Evolutionary conservation across 768 basidiomycete genomes (phyloP).

Genomic region (Collybia sordida): DNA sequence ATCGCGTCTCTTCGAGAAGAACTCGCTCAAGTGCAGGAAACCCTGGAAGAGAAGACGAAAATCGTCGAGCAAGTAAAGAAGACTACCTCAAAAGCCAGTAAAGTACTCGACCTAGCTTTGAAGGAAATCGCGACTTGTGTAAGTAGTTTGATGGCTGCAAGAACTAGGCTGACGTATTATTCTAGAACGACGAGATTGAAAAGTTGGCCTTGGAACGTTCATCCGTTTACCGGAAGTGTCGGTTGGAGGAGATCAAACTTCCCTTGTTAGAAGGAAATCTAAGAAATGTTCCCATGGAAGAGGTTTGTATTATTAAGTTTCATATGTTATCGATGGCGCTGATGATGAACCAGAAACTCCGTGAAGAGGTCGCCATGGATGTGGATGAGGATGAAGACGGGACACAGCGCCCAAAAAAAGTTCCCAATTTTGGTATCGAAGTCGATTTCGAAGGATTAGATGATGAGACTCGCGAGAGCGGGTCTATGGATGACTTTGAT

Average conservation of each 20-base stretch:
- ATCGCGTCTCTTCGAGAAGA: conserved; percentile 61
- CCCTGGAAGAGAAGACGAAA: conserved; percentile 71
- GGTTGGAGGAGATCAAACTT: conserved; percentile 87
- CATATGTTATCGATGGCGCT: neutral
- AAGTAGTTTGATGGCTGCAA: conserved; percentile 15
- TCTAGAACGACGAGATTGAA: conserved; percentile 77
- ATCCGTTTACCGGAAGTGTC: conserved; percentile 85
- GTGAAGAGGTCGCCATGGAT: conserved; percentile 89
- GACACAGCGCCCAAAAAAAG: conserved; percentile 68
- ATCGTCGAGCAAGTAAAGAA: conserved; percentile 76
- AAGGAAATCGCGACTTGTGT: conserved; percentile 89
- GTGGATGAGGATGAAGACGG: conserved; percentile 87
- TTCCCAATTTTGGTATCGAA: conserved; percentile 85
- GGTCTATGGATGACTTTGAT: conserved; percentile 71
- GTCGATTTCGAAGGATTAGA: conserved; percentile 78
- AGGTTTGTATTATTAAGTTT: conserved; percentile 48
- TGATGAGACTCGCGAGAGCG: conserved; percentile 74
- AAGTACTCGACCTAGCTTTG: conserved; percentile 78
- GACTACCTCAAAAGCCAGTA: conserved; percentile 65
- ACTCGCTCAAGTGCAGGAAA: conserved; percentile 58
- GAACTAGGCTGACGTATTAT: conserved; percentile 2
- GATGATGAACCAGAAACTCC: conserved; percentile 54
- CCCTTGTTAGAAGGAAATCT: conserved; percentile 77
- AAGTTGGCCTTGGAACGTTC: conserved; percentile 84
- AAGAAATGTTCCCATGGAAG: conserved; percentile 91